A percentile compares a stretch with the other conserved stretches of the same genome.
phyloP scores from a whole-genome alignment of 2,329 filamentous ascomycete species.

The Nothophoma quercina region DNA sequence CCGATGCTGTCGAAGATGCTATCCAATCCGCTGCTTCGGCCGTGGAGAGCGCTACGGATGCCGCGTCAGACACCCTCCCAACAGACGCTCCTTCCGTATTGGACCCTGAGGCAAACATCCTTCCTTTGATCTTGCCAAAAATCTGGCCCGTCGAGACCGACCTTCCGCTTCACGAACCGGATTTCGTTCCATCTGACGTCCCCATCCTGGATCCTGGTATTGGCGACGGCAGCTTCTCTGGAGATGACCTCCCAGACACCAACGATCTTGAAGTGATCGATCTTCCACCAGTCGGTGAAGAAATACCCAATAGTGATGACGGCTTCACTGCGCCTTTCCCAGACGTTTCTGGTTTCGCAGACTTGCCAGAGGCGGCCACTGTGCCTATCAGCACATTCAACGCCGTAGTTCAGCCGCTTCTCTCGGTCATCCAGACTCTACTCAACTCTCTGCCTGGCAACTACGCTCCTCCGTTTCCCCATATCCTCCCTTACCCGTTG shows the following conservation, averaged over 20 bases:
- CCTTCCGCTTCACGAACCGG: neutral
- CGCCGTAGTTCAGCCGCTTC: slow-evolving; percentile 3
- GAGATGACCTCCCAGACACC: slow-evolving; percentile 1
- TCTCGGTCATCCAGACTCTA: slow-evolving; percentile 11
- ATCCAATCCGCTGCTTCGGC: neutral
- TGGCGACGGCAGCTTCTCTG: neutral
- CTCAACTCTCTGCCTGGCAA: slow-evolving; percentile 6
- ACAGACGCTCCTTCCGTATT: neutral
- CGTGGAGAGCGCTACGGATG: slow-evolving; percentile 6
- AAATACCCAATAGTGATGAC: neutral
- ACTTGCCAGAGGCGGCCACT: slow-evolving; percentile 4
- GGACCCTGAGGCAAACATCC: slow-evolving; percentile 1
- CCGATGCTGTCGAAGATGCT: slow-evolving; percentile 5
- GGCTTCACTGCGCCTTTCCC: neutral
- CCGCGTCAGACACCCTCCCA: neutral
- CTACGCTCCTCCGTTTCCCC: neutral
- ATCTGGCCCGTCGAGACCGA: slow-evolving; percentile 4
- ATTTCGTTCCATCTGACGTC: neutral
- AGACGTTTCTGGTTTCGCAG: neutral
- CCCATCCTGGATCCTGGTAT: neutral
- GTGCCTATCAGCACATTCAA: slow-evolving; percentile 15
- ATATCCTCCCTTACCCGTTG: slow-evolving; percentile 6
- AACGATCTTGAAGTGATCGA: slow-evolving; percentile 13
- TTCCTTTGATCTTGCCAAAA: slow-evolving; percentile 7
- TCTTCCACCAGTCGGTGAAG: neutral